Evolutionary conservation across 345 rosid genomes (phyloP), one percentile per base, ranked within the genome.

Genomic region (Toxicodendron radicans): DNA sequence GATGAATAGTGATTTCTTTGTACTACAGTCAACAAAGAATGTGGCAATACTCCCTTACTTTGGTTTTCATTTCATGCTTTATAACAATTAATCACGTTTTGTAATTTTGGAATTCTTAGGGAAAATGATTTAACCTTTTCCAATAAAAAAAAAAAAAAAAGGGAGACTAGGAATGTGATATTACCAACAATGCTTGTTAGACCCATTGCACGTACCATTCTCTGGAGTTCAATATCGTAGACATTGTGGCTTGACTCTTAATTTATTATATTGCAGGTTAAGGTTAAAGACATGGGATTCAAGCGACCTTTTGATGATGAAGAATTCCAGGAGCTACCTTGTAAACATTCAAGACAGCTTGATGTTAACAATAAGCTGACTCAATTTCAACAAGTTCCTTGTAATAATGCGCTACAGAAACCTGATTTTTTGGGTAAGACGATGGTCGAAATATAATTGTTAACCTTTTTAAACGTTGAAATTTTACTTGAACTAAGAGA

Each of bases 241-340:
- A 38, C 43, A 1, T 38, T 38, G 48, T 58, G 23, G 21, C 10
- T 51, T 62, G 20, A n/a, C 17, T 5, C 32, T 61, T 51, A 30
- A 57, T 61, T 76, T 49, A 24, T 67, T 72, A 66, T 79, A 12
- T 11, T 68, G 64, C 77, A 84, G 81, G 35, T 81, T 38, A 52
- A 71, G 66, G 41, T 30, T 41, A 27, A 45, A 71, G 16, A 62
- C 9, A 85, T 86, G 91, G 85, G 84, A 75, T 84, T 78, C 23
- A 88, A 88, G 60, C 80, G 91, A 30, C 85, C 89, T 73, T 88
- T 79, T 48, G 75, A 77, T 60, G 85, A 83, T 71, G 88, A 86
- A 53, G 84, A 79, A 57, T 78, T 79, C 41, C 77, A 76, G 43
- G 89, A 81, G 75, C 79, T 81, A 20, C 78, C 87, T 3, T 70